Base-by-base conservation (phyloP, 495 filamentous ascomycete species). In the Friedmanniomyces simplex region DNA sequence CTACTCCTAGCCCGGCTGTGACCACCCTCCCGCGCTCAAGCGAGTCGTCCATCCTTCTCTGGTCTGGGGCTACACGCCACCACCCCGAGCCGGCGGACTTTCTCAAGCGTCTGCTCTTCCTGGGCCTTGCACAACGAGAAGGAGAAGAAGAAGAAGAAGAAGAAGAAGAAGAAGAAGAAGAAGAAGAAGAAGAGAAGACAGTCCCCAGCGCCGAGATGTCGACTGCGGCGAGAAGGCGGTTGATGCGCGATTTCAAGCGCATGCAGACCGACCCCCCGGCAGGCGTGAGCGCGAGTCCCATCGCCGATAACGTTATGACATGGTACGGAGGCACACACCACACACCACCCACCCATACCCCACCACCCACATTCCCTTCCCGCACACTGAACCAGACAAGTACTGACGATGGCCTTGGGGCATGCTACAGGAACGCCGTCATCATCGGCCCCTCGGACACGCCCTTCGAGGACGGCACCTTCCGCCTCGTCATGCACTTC, bases 191-290 rank as follows among this genome's bases (percentile, higher is more conserved):
- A 13, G 14, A 43, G 5, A 43, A 20, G 39, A 43, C 28, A 43
- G 5, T 5, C 14, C 5, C 39, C 39, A 16, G 2, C 34, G 3
- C 53, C 46, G 25, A 22, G 22, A 68, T 68, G 66, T 68, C 66
- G 58, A 68, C 66, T 12, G 60, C 66, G 20, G 66, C 66, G 32
- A 57, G 66, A 30, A 39, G 66, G 26, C 47, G 66, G 6, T 50
- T 68, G 52, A 68, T 68, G 66, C 57, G 66, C 42, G 66, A 68
- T 53, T 68, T 68, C 63, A 68, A 68, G 93, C 89, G 93, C 70
- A 98, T 98, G 94, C 93, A 98, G 77, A 96, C 91, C 57, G 93
- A 98, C 68, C 93, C 93, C 66, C 93, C 93, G 10, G 94, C 91
- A 59, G 93, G 93, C 57, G 93, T 98, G 43, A 96, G 91, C 56